Base-by-base conservation (phyloP, 805 yeast species). In the Candida insectorum region DNA sequence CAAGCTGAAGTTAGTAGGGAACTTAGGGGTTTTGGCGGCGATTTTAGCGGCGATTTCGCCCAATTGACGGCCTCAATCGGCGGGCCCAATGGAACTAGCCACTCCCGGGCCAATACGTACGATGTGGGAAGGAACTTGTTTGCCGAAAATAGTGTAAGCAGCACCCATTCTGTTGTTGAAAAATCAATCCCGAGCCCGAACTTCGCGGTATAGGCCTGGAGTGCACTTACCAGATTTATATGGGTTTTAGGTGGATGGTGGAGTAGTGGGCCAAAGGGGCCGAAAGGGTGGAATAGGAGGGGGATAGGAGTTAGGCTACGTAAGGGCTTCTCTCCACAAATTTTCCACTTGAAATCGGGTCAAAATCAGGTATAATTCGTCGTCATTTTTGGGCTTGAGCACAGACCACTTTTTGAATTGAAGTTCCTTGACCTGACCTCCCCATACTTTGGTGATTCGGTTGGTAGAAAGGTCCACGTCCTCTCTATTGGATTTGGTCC, bases 361-460 rank as follows among this genome's bases (percentile, higher is more conserved):
- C 27, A 86, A 53, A 16, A 75, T 59, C 11, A 62, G 60, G 17
- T 70, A 44, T 0, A 83, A 72, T 4, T 73, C 79, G 1, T 66
- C 73, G 29, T 73, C 79, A 30, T 66, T 53, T 7, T 61, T 54
- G 7, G 81, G 72, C 29, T 69, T 60, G 57, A 76, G 77, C 28
- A 77, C 65, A 2, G 85, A 75, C 94, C 95, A 89, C 45, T 72
- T 74, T 28, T 68, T 68, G 54, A 86, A 87, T 34, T 68, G 68
- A 9, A 71, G 51, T 1, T 66, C 69, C 23, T 57, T 54, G 24
- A 84, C 39, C 43, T 73, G 74, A 1, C 96, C 96, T 39, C 75
- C 81, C 95, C 96, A 86, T 2, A 82, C 40, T 13, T 79, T 43
- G 2, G 49, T 46, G 37, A 83, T 73, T 33, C 51, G 50, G 44